phyloP scores from a whole-genome alignment of 495 filamentous ascomycete species.

The Neurospora pannonica region DNA sequence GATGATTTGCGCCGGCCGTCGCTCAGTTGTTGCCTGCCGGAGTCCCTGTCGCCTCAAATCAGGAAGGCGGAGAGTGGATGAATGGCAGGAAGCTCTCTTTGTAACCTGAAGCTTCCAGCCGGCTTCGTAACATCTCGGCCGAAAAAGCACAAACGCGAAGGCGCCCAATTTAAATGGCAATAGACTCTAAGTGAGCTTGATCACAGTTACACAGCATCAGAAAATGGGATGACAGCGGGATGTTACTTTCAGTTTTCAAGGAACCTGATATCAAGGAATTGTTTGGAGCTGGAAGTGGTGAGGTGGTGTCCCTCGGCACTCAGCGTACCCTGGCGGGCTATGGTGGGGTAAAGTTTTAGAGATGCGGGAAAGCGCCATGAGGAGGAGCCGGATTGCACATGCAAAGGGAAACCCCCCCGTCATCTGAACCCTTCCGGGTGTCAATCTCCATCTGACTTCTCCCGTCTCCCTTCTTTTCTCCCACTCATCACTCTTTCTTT shows the following conservation, averaged over 20 bases:
- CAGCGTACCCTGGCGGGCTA: neutral
- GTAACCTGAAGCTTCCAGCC: neutral
- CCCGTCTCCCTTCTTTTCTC: neutral
- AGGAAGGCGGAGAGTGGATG: neutral
- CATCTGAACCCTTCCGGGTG: neutral
- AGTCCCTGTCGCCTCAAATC: neutral
- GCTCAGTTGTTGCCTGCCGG: neutral
- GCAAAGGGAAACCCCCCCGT: neutral
- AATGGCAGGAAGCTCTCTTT: neutral
- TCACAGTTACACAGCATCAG: neutral
- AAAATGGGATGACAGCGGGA: neutral
- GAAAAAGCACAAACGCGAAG: neutral
- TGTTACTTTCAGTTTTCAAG: neutral
- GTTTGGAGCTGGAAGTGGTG: neutral
- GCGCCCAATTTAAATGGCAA: neutral
- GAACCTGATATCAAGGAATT: neutral
- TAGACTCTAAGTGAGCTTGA: neutral
- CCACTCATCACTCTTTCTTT: neutral
- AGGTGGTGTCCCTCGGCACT: neutral
- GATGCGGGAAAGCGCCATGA: neutral
- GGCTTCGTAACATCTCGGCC: neutral
- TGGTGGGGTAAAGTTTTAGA: neutral
- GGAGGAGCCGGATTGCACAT: neutral
- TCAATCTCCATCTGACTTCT: neutral
- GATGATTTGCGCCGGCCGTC: neutral